phyloP scores from a whole-genome alignment of 257 asterid genomes.

The Craterostigma plantagineum region DNA sequence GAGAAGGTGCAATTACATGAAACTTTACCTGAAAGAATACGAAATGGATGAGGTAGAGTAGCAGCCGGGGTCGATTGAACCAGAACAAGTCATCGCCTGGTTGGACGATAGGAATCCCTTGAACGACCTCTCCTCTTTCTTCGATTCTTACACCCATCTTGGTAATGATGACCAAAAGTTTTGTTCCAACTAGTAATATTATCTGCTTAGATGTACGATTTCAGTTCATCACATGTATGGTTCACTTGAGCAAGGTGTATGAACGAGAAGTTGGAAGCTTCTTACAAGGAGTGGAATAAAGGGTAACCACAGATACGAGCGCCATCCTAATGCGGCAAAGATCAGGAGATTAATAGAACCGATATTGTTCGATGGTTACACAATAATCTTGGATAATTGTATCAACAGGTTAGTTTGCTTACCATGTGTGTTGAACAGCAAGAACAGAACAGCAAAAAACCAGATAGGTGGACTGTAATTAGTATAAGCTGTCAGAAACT shows the following conservation, averaged over 20 bases:
- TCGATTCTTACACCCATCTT: slow-evolving; percentile 47
- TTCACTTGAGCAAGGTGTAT: too few species aligned
- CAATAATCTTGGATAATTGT: too few species aligned
- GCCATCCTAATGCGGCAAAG: slow-evolving; percentile 21
- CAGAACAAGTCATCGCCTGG: slow-evolving; percentile 54
- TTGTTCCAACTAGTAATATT: slow-evolving; percentile 40
- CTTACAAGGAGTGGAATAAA: slow-evolving; percentile 40
- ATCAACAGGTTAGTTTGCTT: not conserved
- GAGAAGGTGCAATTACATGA: not conserved
- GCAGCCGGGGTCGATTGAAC: slow-evolving; percentile 40
- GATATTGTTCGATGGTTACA: too few species aligned
- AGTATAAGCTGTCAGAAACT: too few species aligned
- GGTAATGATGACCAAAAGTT: slow-evolving; percentile 47
- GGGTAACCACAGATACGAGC: slow-evolving; percentile 51
- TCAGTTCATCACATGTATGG: too few species aligned
- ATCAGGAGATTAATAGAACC: not conserved
- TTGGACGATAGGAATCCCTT: slow-evolving; percentile 33
- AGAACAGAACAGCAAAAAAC: slow-evolving; percentile 45
- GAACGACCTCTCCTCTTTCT: slow-evolving; percentile 49
- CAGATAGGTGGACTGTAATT: slow-evolving; percentile 44
- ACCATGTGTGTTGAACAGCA: slow-evolving; percentile 54
- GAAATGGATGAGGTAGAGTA: slow-evolving; percentile 43
- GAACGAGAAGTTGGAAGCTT: not conserved
- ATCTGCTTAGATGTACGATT: slow-evolving; percentile 14
- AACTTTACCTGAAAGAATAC: slow-evolving; percentile 42